Evolutionary conservation across 1,139 yeast species (phyloP), one percentile per base, ranked within the genome.

Genomic region (Saccharomyces hybrid): DNA sequence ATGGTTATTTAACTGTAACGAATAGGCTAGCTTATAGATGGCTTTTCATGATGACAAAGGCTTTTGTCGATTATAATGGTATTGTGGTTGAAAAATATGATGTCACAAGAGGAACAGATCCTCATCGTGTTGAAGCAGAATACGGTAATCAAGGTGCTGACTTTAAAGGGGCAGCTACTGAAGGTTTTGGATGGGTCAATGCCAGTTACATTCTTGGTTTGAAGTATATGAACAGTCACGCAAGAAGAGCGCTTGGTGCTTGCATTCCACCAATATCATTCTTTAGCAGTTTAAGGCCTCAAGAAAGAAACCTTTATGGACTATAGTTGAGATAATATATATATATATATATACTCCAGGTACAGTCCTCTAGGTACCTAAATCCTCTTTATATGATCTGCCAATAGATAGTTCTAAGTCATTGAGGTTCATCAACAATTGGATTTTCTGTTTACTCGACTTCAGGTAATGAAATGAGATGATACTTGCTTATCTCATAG

Each of bases 101-200:
- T 66, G 97, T 95, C 19, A 86, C 95, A 1, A 78, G 83, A 58
- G 83, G 85, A 5, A 82, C 84, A 3, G 90, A 86, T 60, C 96
- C 98, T 1, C 98, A 93, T 69, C 80, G 84, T 60, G 98, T 93
- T 23, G 89, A 86, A 61, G 98, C 98, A 0, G 99, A 93, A 70
- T 93, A 93, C 71, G 99, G 99, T 26, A 93, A 93, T 70, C 99
- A 93, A 71, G 99, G 99, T 7, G 79, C 87, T 3, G 96, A 85
- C 58, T 88, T 90, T 68, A 86, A 88, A 70, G 97, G 97, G 48
- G 97, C 88, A 32, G 96, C 97, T 0, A 86, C 88, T 13, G 98
- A 95, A 73, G 99, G 99, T 1, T 88, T 88, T 72, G 98, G 97
- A 0, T 91, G 98, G 97, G 97, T 90, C 57, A 91, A 91, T 74